Evolutionary conservation across 1,284 basidiomycete genomes (phyloP).

Genomic region (Cryptococcus neoformans): DNA sequence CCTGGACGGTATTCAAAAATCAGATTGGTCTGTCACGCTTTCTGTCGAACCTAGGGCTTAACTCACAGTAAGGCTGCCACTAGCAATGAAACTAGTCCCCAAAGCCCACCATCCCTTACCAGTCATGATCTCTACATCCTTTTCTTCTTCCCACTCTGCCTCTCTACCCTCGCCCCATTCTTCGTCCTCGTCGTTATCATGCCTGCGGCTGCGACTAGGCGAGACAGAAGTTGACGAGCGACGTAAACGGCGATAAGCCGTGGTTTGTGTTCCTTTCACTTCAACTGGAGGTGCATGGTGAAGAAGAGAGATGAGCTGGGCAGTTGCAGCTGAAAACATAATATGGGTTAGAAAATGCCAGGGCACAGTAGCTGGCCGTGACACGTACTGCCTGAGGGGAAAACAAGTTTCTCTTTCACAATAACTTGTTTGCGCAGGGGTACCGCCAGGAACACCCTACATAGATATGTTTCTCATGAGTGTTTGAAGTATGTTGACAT

Average conservation of each 20-base stretch:
- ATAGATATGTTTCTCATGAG: background rate
- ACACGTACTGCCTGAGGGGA: constrained; percentile 73
- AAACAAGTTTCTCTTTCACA: constrained; percentile 86
- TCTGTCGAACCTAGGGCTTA: background rate
- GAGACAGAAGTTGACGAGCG: constrained; percentile 25
- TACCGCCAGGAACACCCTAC: constrained; percentile 86
- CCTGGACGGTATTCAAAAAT: constrained; percentile 25
- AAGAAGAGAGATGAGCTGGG: constrained; percentile 90
- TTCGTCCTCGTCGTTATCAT: background rate
- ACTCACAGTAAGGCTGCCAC: constrained; percentile 67
- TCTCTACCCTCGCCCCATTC: constrained; percentile 4
- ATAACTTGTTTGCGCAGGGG: constrained; percentile 94
- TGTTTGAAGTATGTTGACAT: no score
- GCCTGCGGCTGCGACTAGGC: constrained; percentile 3
- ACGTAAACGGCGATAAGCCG: constrained; percentile 31
- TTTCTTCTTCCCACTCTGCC: constrained; percentile 12
- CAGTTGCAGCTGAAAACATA: constrained; percentile 65
- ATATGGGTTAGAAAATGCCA: background rate
- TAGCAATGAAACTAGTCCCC: constrained; percentile 68
- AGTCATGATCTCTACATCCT: constrained; percentile 53
- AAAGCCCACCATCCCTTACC: constrained; percentile 67
- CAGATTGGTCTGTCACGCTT: background rate
- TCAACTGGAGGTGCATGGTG: constrained; percentile 53
- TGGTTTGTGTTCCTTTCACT: constrained; percentile 8
- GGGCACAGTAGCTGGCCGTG: background rate